A percentile compares a stretch with the other conserved stretches of the same genome.
These are phyloP conservation scores for Globisporangium sylvaticum DNA, from an alignment of 352 stramenopile species.

Conservation along the genomic window DNA sequence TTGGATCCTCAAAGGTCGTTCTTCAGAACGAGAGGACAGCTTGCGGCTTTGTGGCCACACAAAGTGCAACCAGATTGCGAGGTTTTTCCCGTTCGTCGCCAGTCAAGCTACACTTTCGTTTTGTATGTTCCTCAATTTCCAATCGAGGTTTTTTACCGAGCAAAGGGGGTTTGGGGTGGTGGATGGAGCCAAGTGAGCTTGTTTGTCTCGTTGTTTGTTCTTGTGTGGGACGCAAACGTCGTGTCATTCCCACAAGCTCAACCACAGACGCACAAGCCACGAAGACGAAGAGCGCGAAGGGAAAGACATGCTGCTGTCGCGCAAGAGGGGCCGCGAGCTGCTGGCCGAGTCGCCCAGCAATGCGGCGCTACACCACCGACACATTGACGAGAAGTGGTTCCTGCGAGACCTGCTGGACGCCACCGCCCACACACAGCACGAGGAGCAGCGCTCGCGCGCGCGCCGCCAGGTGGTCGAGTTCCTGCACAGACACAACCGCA, in stretches of 20 bases:
- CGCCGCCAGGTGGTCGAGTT: conserved; percentile 25
- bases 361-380: neutral
- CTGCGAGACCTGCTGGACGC: conserved; percentile 31
- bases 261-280: neutral
- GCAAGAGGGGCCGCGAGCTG: conserved; percentile 39
- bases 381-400: conserved; percentile 34
- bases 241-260: conserved; percentile 1
- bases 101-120: neutral
- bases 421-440: neutral
- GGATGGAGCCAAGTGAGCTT: neutral
- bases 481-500: conserved; percentile 28
- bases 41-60: conserved; percentile 7
- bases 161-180: neutral
- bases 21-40: conserved; percentile 15
- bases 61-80: neutral
- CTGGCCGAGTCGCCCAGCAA: conserved; percentile 11
- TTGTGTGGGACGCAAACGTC: conserved; percentile 1
- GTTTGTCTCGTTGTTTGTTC: neutral
- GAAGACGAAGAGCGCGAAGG: neutral
- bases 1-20: conserved; percentile 23
- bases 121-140: neutral
- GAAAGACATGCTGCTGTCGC: conserved; percentile 38
- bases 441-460: conserved; percentile 2
- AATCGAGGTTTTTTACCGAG: neutral
- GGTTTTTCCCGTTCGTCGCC: neutral